These are phyloP conservation scores for Suhomyces emberorum DNA, from an alignment of 805 yeast genomes.

Conservation along the genomic window DNA sequence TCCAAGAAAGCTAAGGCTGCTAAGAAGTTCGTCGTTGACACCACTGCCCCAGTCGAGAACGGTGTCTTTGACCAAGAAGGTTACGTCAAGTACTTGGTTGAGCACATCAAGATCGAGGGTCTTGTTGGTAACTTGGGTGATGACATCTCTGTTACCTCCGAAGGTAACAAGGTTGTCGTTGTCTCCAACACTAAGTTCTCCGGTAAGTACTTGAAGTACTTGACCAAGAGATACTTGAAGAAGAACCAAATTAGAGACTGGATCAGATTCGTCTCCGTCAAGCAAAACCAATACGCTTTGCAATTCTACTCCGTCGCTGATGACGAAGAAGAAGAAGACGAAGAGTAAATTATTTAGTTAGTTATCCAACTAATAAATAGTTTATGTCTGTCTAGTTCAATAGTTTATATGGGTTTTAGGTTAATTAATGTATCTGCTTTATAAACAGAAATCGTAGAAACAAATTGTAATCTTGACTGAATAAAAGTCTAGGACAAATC, in stretches of 20 bases:
- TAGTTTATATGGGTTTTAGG: constrained; percentile 9
- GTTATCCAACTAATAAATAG: constrained; percentile 6
- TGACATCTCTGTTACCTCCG: constrained; percentile 81
- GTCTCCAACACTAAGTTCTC: constrained; percentile 94
- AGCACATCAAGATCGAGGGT: constrained; percentile 99
- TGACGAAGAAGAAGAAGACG: constrained; percentile 87
- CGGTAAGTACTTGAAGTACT: constrained; percentile 99
- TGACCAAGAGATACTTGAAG: constrained; percentile 99
- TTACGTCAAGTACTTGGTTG: constrained; percentile 96
- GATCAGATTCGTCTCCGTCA: constrained; percentile 97
- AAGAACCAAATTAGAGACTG: constrained; percentile 99
- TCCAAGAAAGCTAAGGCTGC: constrained; percentile 67
- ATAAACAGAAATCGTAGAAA: constrained; percentile 5
- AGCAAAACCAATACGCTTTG: constrained; percentile 94
- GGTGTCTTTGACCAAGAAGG: constrained; percentile 97
- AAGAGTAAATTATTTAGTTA: constrained; percentile 57
- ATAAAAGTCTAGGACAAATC: no score
- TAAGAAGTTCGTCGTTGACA: constrained; percentile 92
- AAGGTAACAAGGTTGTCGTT: constrained; percentile 86
- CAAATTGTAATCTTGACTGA: no score
- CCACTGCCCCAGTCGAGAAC: constrained; percentile 94
- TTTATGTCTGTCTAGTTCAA: constrained; percentile 4
- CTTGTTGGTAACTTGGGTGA: constrained; percentile 96
- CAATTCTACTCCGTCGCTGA: constrained; percentile 98
- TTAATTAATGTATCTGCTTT: constrained; percentile 7